These are phyloP conservation scores for Corynascus novoguineensis DNA, from an alignment of 495 filamentous ascomycete genomes.

Conservation along the genomic window DNA sequence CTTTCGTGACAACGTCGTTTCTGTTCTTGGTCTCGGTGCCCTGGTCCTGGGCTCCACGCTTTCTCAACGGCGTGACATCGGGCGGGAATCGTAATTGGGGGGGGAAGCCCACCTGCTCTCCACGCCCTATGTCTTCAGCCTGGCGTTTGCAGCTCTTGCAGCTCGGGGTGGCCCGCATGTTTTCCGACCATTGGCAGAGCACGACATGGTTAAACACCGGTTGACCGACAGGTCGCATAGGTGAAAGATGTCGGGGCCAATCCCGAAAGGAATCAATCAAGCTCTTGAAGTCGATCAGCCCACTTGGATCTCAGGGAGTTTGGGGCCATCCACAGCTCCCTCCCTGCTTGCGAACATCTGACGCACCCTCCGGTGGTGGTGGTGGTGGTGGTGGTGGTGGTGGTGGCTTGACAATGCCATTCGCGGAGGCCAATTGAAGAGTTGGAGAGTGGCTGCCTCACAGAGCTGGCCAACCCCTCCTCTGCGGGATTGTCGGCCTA, in stretches of 20 bases:
- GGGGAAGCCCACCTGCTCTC: slow-evolving; percentile 1
- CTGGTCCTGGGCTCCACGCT: slow-evolving; percentile 4
- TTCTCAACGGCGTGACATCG: slow-evolving; percentile 30
- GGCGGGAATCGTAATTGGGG: slow-evolving; percentile 7
- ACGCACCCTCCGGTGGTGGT: too few species aligned
- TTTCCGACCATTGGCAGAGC: not conserved
- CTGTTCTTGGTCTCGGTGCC: not conserved
- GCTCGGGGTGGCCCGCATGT: not conserved
- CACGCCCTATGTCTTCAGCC: slow-evolving; percentile 5
- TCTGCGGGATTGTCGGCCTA: slow-evolving; percentile 1
- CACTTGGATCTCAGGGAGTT: too few species aligned
- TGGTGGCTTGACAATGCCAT: not conserved
- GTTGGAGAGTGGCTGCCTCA: not conserved
- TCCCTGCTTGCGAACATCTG: too few species aligned
- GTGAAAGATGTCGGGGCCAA: too few species aligned
- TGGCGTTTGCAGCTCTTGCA: slow-evolving; percentile 12
- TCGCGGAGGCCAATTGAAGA: not conserved
- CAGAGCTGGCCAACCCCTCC: slow-evolving; percentile 1
- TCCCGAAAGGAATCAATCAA: not conserved
- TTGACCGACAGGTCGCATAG: not conserved
- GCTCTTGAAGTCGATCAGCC: not conserved
- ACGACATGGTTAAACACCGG: not conserved
- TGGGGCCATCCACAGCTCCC: not conserved
- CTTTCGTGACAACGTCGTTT: not conserved
- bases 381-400: not conserved